Evolutionary conservation across 352 stramenopile species (phyloP).

Genomic region (Phytopythium helicoides): DNA sequence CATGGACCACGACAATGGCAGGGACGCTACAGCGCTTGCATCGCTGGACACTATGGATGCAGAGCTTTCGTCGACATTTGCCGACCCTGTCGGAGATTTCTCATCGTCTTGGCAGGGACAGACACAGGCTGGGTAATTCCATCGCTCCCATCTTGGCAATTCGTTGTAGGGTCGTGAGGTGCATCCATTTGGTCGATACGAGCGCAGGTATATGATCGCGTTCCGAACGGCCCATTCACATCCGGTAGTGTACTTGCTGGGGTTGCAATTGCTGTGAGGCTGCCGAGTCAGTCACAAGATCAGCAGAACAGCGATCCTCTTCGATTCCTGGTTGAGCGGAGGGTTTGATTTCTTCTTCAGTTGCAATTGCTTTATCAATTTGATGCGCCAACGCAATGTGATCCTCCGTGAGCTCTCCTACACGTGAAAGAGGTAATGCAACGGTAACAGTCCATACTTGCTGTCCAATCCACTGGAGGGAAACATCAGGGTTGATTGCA

Average conservation of each 20-base stretch:
- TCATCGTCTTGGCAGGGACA: conserved; percentile 1
- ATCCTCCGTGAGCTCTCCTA: conserved; percentile 58
- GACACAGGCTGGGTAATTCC: too few relatives aligned
- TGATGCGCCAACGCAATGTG: conserved; percentile 55
- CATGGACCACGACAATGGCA: conserved; percentile 62
- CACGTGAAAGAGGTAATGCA: conserved; percentile 51
- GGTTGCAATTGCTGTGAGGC: too few relatives aligned
- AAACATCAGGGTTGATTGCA: conserved; percentile 66
- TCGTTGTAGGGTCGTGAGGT: too few relatives aligned
- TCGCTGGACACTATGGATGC: conserved; percentile 20
- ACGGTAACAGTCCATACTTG: conserved; percentile 74
- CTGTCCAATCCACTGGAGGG: conserved; percentile 72
- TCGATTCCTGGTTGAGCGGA: too few relatives aligned
- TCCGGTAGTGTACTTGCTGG: too few relatives aligned
- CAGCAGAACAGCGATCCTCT: too few relatives aligned
- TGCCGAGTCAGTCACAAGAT: too few relatives aligned
- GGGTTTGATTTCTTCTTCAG: neutral
- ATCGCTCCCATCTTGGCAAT: too few relatives aligned
- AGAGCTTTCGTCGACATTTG: conserved; percentile 16
- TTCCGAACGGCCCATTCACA: too few relatives aligned
- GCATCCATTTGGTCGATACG: too few relatives aligned
- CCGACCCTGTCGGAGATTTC: conserved; percentile 11
- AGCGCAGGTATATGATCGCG: too few relatives aligned
- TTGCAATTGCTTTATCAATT: conserved; percentile 64
- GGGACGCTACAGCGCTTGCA: conserved; percentile 20